Evolutionary conservation across 2,329 filamentous ascomycete genomes (phyloP).

Genomic region (Pseudocercospora vitis): DNA sequence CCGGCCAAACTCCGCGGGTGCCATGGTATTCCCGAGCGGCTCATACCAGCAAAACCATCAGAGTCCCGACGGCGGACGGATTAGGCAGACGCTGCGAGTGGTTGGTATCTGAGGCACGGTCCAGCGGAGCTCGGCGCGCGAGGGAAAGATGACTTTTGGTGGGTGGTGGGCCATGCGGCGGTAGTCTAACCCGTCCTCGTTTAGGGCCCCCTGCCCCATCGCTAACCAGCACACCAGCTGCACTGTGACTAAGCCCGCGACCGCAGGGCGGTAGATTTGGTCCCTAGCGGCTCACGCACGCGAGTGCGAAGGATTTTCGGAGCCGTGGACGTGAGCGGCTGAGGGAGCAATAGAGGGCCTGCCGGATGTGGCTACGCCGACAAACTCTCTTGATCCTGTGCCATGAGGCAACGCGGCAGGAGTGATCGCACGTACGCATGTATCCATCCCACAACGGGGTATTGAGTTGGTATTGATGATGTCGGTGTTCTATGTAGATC

Average conservation of each 20-base stretch:
- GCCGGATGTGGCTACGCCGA: too few species aligned
- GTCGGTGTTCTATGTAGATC: background rate
- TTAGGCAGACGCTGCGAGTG: too few species aligned
- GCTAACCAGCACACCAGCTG: background rate
- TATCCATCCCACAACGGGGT: background rate
- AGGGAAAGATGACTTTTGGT: too few species aligned
- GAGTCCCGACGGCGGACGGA: too few species aligned
- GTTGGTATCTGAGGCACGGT: too few species aligned
- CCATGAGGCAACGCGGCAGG: background rate
- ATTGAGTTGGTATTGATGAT: background rate
- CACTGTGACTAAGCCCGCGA: background rate
- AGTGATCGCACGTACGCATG: background rate
- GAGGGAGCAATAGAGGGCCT: background rate
- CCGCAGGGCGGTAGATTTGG: too few species aligned
- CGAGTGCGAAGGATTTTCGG: background rate
- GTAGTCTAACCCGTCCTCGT: background rate
- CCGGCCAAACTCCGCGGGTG: too few species aligned
- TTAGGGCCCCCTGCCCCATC: background rate
- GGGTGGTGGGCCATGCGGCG: background rate
- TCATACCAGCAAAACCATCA: too few species aligned
- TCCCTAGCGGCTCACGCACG: too few species aligned
- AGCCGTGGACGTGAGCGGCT: too few species aligned
- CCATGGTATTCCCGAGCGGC: too few species aligned
- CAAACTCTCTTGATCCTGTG: constrained; percentile 1
- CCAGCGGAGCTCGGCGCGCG: too few species aligned